phyloP scores from a whole-genome alignment of 2,329 filamentous ascomycete genomes.

The Penicillium decumbens region DNA sequence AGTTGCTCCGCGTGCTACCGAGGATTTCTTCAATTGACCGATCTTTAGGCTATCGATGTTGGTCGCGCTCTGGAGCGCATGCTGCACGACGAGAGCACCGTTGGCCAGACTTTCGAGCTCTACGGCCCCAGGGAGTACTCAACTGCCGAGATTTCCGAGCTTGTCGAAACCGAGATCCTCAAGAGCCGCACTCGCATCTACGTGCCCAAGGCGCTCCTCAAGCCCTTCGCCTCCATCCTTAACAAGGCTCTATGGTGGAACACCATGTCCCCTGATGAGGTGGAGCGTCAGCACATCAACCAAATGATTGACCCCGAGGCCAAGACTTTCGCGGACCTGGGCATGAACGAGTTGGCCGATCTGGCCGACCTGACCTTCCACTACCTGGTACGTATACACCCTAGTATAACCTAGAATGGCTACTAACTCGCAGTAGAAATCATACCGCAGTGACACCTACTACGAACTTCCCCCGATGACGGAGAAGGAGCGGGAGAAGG shows the following conservation, averaged over 20 bases:
- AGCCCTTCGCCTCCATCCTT: conserved; percentile 67
- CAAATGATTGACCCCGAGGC: conserved; percentile 84
- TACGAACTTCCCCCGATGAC: conserved; percentile 93
- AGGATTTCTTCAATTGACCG: conserved; percentile 6
- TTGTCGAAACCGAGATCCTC: conserved; percentile 89
- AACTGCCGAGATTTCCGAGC: conserved; percentile 74
- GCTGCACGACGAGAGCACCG: conserved; percentile 84
- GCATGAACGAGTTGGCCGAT: conserved; percentile 75
- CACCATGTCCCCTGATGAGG: conserved; percentile 72
- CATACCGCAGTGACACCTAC: conserved; percentile 79
- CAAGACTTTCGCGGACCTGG: conserved; percentile 93
- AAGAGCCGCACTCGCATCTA: conserved; percentile 89
- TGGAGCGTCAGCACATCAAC: conserved; percentile 89
- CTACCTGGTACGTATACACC: conserved; percentile 67
- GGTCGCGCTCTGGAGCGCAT: conserved; percentile 84
- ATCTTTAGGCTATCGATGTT: conserved; percentile 74
- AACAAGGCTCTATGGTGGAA: conserved; percentile 90
- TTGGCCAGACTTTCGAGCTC: conserved; percentile 86
- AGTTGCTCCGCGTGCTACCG: conserved; percentile 20
- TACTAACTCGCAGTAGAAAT: conserved; percentile 58
- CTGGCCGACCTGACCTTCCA: conserved; percentile 84
- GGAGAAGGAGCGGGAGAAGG: conserved; percentile 88
- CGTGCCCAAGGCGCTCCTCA: conserved; percentile 73
- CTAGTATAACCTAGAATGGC: background rate
- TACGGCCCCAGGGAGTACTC: conserved; percentile 92